Evolutionary conservation across 2,329 filamentous ascomycete species (phyloP).

Genomic region (Botrytis byssoidea): DNA sequence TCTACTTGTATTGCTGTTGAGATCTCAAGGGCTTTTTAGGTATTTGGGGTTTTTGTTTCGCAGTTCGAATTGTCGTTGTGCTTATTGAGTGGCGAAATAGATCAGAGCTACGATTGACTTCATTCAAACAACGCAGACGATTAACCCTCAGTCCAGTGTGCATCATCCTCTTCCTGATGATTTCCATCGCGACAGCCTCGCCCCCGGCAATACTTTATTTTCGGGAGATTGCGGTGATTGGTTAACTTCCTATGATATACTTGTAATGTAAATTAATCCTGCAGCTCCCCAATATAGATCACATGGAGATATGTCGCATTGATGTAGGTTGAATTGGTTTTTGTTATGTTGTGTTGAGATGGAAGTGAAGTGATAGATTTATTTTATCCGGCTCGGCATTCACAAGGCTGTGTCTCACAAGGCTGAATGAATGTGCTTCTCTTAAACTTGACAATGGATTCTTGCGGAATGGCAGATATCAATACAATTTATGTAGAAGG

Average conservation of each 20-base stretch:
- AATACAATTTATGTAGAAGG: background rate
- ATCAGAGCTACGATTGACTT: background rate
- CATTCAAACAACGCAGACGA: background rate
- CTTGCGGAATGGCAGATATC: background rate
- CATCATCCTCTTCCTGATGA: constrained; percentile 6
- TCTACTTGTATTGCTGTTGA: constrained; percentile 17
- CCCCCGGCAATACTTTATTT: background rate
- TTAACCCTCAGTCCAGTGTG: background rate
- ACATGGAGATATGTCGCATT: background rate
- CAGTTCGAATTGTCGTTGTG: constrained; percentile 9
- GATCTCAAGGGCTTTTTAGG: background rate
- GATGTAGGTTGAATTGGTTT: background rate
- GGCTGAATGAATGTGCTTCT: background rate
- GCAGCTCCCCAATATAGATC: background rate
- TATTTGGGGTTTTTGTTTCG: background rate
- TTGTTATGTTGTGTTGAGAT: background rate
- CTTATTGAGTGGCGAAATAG: background rate
- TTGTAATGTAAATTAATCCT: background rate
- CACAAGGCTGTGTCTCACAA: constrained; percentile 7
- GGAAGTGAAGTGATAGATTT: background rate
- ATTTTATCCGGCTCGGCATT: constrained; percentile 10
- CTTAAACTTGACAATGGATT: background rate
- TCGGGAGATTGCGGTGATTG: too few relatives aligned
- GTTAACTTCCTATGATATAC: background rate
- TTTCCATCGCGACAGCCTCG: constrained; percentile 7